Percentiles rank a stretch among this genome's conserved stretches.
Evolutionary conservation across 192 early-diverging fungal species (phyloP).

Genomic region (Backusella australiensis): DNA sequence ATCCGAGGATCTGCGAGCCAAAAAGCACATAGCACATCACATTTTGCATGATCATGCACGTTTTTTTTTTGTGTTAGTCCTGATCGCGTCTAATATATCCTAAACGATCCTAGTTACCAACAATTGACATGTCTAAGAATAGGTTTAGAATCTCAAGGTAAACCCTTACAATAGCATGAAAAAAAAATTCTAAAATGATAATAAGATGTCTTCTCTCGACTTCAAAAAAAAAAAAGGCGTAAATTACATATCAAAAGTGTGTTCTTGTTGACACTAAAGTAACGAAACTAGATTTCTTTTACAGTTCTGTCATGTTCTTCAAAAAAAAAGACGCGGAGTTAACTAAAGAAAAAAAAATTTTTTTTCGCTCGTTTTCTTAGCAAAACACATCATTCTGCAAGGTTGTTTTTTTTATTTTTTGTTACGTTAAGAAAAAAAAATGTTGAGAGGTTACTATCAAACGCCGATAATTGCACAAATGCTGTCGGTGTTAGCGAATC

Average conservation of each 20-base stretch:
- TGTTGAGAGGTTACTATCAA: conserved; percentile 18
- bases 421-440: neutral
- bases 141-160: no score
- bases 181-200: neutral
- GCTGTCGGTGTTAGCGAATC: conserved; percentile 10
- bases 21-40: neutral
- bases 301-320: neutral
- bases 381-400: neutral
- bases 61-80: no score
- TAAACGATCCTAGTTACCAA: no score
- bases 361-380: no score
- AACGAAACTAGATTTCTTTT: neutral
- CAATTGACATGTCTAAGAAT: no score
- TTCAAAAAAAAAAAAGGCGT: neutral
- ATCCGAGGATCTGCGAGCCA: neutral
- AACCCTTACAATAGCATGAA: no score
- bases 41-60: neutral
- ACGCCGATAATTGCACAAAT: conserved; percentile 7
- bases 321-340: neutral
- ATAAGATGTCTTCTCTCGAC: neutral
- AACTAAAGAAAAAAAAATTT: neutral
- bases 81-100: no score
- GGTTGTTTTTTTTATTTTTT: neutral
- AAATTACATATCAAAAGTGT: neutral
- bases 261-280: neutral